These are phyloP conservation scores for Aeminium ludgeri DNA, from an alignment of 495 filamentous ascomycete species.

Conservation along the genomic window DNA sequence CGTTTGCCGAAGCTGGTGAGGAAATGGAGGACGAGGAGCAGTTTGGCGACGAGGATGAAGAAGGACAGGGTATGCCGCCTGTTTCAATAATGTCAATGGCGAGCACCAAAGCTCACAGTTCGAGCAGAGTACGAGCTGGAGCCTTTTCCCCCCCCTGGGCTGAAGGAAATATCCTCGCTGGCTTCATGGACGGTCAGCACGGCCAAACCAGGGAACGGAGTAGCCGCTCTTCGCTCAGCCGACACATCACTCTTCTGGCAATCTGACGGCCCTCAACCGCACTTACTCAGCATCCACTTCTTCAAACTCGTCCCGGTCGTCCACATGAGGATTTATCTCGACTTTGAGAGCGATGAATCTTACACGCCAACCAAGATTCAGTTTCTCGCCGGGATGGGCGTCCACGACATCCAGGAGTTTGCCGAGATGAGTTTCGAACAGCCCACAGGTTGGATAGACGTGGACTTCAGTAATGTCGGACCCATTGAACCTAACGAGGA, in stretches of 20 bases:
- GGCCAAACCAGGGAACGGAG: constrained; percentile 78
- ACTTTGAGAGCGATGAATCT: constrained; percentile 80
- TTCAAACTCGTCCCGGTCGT: constrained; percentile 79
- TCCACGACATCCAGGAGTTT: constrained; percentile 74
- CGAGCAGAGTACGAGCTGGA: constrained; percentile 3
- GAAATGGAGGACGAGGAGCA: too few relatives aligned
- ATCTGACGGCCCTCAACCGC: constrained; percentile 91
- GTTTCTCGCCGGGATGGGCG: constrained; percentile 70
- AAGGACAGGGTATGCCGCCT: too few relatives aligned
- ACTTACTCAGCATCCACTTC: constrained; percentile 87
- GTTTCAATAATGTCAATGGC: too few relatives aligned
- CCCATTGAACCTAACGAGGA: constrained; percentile 28
- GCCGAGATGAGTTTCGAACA: constrained; percentile 58
- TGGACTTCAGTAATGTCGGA: constrained; percentile 53
- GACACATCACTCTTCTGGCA: constrained; percentile 81
- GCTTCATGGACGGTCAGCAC: constrained; percentile 86
- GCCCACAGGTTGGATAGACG: constrained; percentile 79
- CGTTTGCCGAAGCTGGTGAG: too few relatives aligned
- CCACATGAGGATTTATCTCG: constrained; percentile 68
- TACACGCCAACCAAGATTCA: constrained; percentile 92
- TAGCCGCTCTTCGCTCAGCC: constrained; percentile 66
- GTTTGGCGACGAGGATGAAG: too few relatives aligned
- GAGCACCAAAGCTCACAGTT: too few relatives aligned
- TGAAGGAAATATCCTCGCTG: constrained; percentile 70
- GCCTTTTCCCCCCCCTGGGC: constrained; percentile 12